Evolutionary conservation across 208 protist species (phyloP), one percentile per base, ranked within the genome.

Genomic region (Acanthamoeba royreba): DNA sequence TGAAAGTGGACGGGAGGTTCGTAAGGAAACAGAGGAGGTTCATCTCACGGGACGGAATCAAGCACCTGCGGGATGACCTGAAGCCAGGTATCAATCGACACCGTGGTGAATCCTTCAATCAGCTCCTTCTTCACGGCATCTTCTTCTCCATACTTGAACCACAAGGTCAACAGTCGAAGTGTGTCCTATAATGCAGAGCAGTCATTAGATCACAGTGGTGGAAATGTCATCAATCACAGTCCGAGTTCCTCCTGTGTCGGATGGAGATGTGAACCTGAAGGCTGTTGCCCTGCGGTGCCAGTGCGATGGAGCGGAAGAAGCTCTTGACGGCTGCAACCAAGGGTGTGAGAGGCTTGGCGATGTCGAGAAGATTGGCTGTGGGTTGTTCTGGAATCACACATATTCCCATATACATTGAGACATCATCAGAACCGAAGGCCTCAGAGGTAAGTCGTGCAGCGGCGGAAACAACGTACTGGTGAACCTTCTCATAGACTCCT

Each of bases 11-110:
- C 19, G 15, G 43, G 17, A 25, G 33, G 53, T n/a, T 9, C 31
- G 28, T 90, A 46, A 42, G 25, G 40, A 28, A 53, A 47, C 9
- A 15, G n/a, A 46, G 46, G 22, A 63, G 22, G 53, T 22, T 63
- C 7, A 28, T 43, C 11, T 43, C 13, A 53, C 11, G 7, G 40
- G 33, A 22, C 53, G 25, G 53, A 63, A 25, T 22, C 53, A 86
- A 8, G 11, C 13, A 97, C 61, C 96, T 99, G 99, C n/a, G 99
- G 99, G 53, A 99, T 98, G n/a, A 99, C 99, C 94, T 99, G 98
- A 5, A 99, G 97, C 99, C 99, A 99, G 47, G 99, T 99, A 47
- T 99, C 99, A 42, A 99, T 97, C 38, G 95, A 97, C 1, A 99
- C 97, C 11, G 97, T 97, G 52, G 97, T 94, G 93, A 99, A 98